phyloP scores from a whole-genome alignment of 1,284 basidiomycete genomes.

The Butyriboletus appendiculatus region DNA sequence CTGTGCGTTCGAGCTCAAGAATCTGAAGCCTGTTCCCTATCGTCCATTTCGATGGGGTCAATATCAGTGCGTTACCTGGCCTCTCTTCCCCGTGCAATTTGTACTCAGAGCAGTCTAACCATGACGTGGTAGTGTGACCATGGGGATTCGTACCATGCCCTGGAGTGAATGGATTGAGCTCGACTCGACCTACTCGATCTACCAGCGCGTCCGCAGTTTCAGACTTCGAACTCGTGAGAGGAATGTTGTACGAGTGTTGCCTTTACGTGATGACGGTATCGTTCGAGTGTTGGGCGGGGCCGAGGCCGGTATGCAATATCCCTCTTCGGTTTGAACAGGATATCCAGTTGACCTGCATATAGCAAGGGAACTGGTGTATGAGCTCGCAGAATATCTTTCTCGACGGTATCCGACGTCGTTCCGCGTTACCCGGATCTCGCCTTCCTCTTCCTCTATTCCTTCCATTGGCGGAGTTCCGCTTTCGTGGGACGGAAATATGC shows the following conservation, averaged over 20 bases:
- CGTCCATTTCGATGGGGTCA: constrained; percentile 63
- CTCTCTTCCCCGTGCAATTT: background rate
- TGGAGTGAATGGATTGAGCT: constrained; percentile 72
- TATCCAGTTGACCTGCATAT: constrained; percentile 2
- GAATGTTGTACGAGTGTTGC: constrained; percentile 49
- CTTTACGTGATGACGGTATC: constrained; percentile 39
- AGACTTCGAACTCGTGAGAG: constrained; percentile 53
- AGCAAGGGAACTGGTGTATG: constrained; percentile 66
- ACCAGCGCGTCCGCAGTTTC: constrained; percentile 54
- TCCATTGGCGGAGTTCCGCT: constrained; percentile 38
- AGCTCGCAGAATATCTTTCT: constrained; percentile 62
- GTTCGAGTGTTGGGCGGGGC: constrained; percentile 50
- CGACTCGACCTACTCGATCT: constrained; percentile 53
- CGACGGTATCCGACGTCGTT: constrained; percentile 62
- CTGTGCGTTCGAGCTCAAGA: constrained; percentile 39
- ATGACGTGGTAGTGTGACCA: constrained; percentile 65
- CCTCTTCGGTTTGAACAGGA: constrained; percentile 27
- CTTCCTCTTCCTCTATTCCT: constrained; percentile 9
- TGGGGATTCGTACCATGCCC: constrained; percentile 65
- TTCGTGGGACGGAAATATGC: constrained; percentile 50
- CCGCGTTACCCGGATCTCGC: constrained; percentile 44
- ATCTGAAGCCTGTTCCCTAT: constrained; percentile 58
- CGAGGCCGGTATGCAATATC: constrained; percentile 46
- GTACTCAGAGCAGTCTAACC: constrained; percentile 51
- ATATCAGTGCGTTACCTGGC: constrained; percentile 52